Evolutionary conservation across 768 basidiomycete species (phyloP), one percentile per base, ranked within the genome.

Genomic region (Chalciporus sphaerocephalus): DNA sequence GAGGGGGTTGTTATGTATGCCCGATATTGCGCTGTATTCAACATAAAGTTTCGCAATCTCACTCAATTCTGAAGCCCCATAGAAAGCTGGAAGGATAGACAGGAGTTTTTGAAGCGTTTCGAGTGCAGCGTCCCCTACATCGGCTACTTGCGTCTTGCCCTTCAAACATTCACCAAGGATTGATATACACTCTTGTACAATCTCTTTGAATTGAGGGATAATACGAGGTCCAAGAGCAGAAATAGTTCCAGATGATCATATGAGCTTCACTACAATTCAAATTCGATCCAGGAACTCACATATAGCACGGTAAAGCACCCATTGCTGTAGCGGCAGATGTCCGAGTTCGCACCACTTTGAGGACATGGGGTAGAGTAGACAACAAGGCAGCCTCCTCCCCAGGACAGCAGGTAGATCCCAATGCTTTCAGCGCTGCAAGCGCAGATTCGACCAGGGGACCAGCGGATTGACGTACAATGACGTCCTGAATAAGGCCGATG

Each of bases 171-270:
- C 72, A 16, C 69, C 73, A 37, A 83, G 67, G 22, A 80, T 60
- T 17, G 62, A 44, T 25, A 81, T 67, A 47, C 79, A 79, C 42
- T 81, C 73, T 5, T 79, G 65, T 13, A 87, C 75, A 37, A 94
- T 78, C 12, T 80, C 74, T 42, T 80, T 80, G 67, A 96, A 85
- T 65, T 81, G 76, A 5, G 95, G 92, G 40, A 99, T 92, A 40
- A 92, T 74, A 0, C 95, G 83, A 10, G 94, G 91, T 0, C 90
- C 92, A 17, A 97, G 76, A 37, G 84, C 81, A 16, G 73, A 62
- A 16, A 92, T 95, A 28, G 56, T 13, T 36, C 27, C 25, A 3
- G 33, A 16, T 11, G 6, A 32, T 63, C 38, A 54, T 53, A n/a
- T 27, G 9, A 33, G 17, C 5, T 15, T 9, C 0, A n/a, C 8